Base-by-base conservation (phyloP, 208 protist genomes). In the Leishmania turanica region DNA sequence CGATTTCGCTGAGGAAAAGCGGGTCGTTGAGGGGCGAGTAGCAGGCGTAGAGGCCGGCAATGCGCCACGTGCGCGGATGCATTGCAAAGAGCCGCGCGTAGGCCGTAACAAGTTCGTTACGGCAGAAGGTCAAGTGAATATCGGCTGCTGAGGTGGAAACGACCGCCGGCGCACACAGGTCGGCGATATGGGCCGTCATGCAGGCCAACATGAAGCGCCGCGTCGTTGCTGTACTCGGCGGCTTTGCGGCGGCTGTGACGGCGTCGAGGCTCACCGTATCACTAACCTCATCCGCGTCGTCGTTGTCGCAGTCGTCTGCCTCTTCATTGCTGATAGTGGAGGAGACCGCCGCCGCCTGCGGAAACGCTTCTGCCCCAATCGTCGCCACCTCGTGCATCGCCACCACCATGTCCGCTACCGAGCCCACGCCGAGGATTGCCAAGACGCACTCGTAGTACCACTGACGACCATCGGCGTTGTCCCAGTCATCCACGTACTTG, bases 131-230 rank as follows among this genome's bases (percentile, higher is more conserved):
- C 54, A 93, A 76, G 19, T 79, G 47, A 13, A 96, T 90, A 19
- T 92, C 81, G 8, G 83, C 80, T 15, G 88, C 81, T 4, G 79
- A 77, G 31, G 85, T 31, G 24, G 84, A 81, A 37, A 81, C 75
- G 37, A 77, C 78, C 40, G 89, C 70, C 27, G 92, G 90, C 0
- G 89, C 89, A 79, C 92, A 96, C 37, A 96, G 74, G 70, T 97
- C 95, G 0, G 93, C 90, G 19, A 96, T 71, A 84, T 97, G 95
- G 17, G 95, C 93, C 19, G 95, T 81, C 88, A 96, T 95, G 77
- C 80, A 92, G 11, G 82, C 37, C 62, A 96, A 66, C 0, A 79
- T 65, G 54, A 96, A 92, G 66, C 83, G 87, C 24, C 90, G 90
- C 54, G 69, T 81, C 21, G 34, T 42, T 24, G 70, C 11, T 11